A percentile compares a stretch with the other conserved stretches of the same genome.
Conservation (phyloP, 1,284 basidiomycete genomes). For the Pascua sp. region DNA sequence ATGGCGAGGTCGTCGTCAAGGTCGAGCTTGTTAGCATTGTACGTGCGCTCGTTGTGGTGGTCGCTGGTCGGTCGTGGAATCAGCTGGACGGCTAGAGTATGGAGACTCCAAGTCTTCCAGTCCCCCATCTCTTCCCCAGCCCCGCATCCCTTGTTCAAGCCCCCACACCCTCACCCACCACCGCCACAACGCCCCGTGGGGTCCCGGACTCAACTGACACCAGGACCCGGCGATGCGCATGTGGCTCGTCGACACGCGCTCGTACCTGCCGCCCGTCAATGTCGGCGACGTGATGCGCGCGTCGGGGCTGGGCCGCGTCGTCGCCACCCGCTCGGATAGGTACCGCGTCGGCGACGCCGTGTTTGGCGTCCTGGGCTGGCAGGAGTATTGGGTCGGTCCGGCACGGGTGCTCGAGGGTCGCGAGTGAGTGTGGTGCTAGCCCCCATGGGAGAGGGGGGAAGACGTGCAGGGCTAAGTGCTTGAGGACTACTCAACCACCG, state of each 20-base stretch:
- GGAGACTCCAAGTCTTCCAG: too few species aligned
- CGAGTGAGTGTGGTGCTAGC: conserved; percentile 57
- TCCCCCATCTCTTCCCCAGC: too few species aligned
- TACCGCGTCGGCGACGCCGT: conserved; percentile 64
- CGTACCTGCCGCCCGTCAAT: conserved; percentile 59
- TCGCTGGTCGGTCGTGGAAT: not conserved
- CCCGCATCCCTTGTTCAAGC: too few species aligned
- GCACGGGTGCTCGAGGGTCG: conserved; percentile 58
- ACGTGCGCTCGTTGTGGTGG: conserved; percentile 6
- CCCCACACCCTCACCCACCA: not conserved
- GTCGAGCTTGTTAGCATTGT: conserved; percentile 68
- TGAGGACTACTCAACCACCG: too few species aligned
- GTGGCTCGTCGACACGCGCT: conserved; percentile 68
- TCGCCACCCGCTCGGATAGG: conserved; percentile 55
- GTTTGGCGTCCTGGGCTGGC: conserved; percentile 61
- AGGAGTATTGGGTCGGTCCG: conserved; percentile 65
- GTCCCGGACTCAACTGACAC: not conserved
- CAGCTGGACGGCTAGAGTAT: too few species aligned
- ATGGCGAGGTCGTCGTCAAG: conserved; percentile 65
- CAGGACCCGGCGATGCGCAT: conserved; percentile 79
- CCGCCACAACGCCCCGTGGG: not conserved
- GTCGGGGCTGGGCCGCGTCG: conserved; percentile 64
- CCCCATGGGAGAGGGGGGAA: too few species aligned
- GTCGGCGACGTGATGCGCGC: conserved; percentile 80
- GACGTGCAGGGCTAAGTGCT: too few species aligned